Conservation (phyloP, 202 grass and related monocot genomes). For the Zoysia matrella region DNA sequence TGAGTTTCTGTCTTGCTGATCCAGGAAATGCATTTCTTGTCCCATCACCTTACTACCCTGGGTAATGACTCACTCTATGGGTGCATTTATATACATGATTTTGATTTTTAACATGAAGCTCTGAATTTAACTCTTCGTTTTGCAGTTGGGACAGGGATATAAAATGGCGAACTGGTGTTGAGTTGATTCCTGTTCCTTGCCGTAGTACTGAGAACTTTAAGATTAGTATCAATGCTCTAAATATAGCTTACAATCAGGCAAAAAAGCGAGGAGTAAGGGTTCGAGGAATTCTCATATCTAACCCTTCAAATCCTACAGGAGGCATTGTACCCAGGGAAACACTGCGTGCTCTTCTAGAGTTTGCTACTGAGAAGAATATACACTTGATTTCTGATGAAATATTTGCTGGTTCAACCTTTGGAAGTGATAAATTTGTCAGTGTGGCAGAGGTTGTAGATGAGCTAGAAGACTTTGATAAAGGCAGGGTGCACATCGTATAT, state of each 20-base stretch:
- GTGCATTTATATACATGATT: background rate
- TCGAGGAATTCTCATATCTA: constrained; percentile 88
- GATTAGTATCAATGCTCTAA: constrained; percentile 78
- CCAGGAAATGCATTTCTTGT: constrained; percentile 98
- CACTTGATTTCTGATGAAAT: constrained; percentile 99
- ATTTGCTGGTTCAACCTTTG: constrained; percentile 87
- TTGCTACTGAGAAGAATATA: constrained; percentile 88
- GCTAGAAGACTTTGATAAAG: constrained; percentile 75
- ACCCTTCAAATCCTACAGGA: constrained; percentile 90
- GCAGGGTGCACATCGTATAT: constrained; percentile 94
- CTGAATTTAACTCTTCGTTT: constrained; percentile 12
- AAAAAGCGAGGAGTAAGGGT: constrained; percentile 94
- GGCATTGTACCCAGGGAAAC: constrained; percentile 76
- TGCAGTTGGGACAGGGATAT: constrained; percentile 94
- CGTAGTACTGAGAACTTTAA: constrained; percentile 92
- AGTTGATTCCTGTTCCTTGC: constrained; percentile 94
- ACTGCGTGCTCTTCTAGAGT: constrained; percentile 70
- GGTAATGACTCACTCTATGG: constrained; percentile 54
- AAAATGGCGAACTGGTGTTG: constrained; percentile 88
- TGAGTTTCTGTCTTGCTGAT: constrained; percentile 98
- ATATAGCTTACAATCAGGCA: constrained; percentile 84
- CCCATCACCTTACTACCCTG: constrained; percentile 98
- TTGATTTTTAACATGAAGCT: constrained; percentile 12
- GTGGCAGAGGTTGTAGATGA: constrained; percentile 71
- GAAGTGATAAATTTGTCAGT: constrained; percentile 69